Percentiles rank a stretch among this genome's conserved stretches.
These are phyloP conservation scores for Populus davidiana DNA, from an alignment of 345 rosid genomes.

Conservation along the genomic window DNA sequence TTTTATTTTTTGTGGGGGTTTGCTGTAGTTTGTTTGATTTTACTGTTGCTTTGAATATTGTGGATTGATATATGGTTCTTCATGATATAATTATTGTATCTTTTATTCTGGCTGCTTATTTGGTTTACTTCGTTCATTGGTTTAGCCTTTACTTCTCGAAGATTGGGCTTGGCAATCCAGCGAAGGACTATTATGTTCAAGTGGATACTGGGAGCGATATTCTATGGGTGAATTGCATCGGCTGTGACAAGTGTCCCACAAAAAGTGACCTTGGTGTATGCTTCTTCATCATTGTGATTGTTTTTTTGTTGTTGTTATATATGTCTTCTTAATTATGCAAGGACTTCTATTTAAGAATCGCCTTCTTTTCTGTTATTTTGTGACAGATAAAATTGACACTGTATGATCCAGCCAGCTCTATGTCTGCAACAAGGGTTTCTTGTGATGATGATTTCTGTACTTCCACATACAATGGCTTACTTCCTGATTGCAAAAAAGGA, in stretches of 20 bases:
- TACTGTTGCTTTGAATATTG: neutral
- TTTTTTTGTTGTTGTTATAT: neutral
- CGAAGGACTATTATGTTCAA: constrained; percentile 76
- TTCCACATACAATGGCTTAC: constrained; percentile 32
- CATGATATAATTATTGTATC: neutral
- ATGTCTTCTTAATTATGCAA: neutral
- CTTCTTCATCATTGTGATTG: constrained; percentile 9
- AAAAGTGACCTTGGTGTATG: constrained; percentile 76
- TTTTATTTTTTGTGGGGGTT: neutral
- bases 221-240: constrained; percentile 79
- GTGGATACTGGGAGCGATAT: constrained; percentile 94
- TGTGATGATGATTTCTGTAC: constrained; percentile 65
- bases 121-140: constrained; percentile 23
- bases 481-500: constrained; percentile 50
- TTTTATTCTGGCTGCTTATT: constrained; percentile 15
- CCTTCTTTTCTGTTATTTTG: neutral
- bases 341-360: neutral
- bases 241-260: constrained; percentile 62
- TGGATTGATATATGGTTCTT: neutral
- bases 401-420: constrained; percentile 50
- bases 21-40: neutral
- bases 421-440: constrained; percentile 36
- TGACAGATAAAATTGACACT: constrained; percentile 54
- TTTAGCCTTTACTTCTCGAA: constrained; percentile 70
- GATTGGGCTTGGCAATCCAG: constrained; percentile 68